Evolutionary conservation across 177 flowering plant genomes (phyloP), one percentile per base, ranked within the genome.

Genomic region (Vitis hybrid): DNA sequence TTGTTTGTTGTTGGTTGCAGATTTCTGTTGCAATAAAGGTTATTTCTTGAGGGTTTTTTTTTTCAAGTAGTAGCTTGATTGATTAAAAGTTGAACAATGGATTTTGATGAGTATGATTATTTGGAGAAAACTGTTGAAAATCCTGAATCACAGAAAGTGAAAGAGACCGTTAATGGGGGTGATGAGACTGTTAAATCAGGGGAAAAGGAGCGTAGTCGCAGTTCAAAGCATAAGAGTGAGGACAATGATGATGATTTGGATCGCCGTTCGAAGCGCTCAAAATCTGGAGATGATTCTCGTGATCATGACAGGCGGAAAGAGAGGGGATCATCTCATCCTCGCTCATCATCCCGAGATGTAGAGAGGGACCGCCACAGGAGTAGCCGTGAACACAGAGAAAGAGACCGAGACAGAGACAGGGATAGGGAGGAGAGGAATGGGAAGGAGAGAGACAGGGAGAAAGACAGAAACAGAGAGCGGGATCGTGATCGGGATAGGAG

Each of bases 51-150:
- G 14, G n/a, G 14, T 51, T 13, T 56, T 66, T 51, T 56, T 66
- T 32, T 58, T 57, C 8, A 39, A 15, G 70, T 14, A 15, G 62
- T 32, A 62, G 56, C 1, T 65, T 17, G n/a, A 60, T 66, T 62
- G 34, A 19, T 51, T 67, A 8, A 19, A 50, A 14, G 67, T 17
- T 2, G 8, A 30, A 30, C 10, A 1, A 91, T 89, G 94, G 97
- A 89, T 75, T 91, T 91, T 66, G 97, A 91, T 62, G 94, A 88
- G 77, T 85, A 85, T 72, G 97, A 91, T 15, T 91, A 91, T 69
- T 70, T 91, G 64, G 97, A 91, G 79, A 86, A 84, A 59, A 83
- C 84, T 8, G 91, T 88, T 60, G 97, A 89, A 60, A 84, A 88
- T 69, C 85, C 89, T 7, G 86, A 89, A 65, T 68, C 72, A 1